phyloP scores from a whole-genome alignment of 768 basidiomycete species.

The Paxillus rubicundulus region DNA sequence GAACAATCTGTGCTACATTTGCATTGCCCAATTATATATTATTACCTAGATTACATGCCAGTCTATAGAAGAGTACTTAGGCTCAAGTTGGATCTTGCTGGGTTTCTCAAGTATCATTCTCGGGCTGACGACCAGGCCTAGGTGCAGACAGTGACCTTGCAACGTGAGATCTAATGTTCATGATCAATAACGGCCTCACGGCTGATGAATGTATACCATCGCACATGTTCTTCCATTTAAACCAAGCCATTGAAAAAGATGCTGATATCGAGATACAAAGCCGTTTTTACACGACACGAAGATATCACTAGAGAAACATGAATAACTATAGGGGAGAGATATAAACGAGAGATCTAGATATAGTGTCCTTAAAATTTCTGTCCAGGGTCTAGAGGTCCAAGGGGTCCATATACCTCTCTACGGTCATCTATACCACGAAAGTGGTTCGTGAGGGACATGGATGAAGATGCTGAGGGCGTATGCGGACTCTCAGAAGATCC shows the following conservation, averaged over 20 bases:
- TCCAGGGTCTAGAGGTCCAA: slow-evolving; percentile 62
- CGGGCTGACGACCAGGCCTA: too few relatives aligned
- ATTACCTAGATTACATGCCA: too few relatives aligned
- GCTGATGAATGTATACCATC: too few relatives aligned
- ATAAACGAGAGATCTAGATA: slow-evolving; percentile 31
- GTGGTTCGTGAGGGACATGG: slow-evolving; percentile 29
- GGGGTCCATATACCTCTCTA: slow-evolving; percentile 44
- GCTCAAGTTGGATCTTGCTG: too few relatives aligned
- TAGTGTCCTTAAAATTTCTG: slow-evolving; percentile 44
- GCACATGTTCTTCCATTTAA: neutral
- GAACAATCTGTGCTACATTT: too few relatives aligned
- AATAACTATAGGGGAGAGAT: slow-evolving; percentile 3
- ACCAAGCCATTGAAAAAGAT: slow-evolving; percentile 3
- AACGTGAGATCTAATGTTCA: too few relatives aligned
- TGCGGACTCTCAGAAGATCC: slow-evolving; percentile 32
- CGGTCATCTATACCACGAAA: slow-evolving; percentile 21
- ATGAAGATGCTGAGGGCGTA: slow-evolving; percentile 33
- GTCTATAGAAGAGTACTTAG: too few relatives aligned
- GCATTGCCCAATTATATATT: too few relatives aligned
- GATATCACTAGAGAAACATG: neutral
- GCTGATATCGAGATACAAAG: slow-evolving; percentile 12
- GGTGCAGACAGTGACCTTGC: too few relatives aligned
- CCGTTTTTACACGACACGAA: neutral
- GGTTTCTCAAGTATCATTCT: too few relatives aligned
- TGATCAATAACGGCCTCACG: too few relatives aligned